Base-by-base conservation (phyloP, 108 stramenopile genomes). In the Bacterosira constricta region DNA sequence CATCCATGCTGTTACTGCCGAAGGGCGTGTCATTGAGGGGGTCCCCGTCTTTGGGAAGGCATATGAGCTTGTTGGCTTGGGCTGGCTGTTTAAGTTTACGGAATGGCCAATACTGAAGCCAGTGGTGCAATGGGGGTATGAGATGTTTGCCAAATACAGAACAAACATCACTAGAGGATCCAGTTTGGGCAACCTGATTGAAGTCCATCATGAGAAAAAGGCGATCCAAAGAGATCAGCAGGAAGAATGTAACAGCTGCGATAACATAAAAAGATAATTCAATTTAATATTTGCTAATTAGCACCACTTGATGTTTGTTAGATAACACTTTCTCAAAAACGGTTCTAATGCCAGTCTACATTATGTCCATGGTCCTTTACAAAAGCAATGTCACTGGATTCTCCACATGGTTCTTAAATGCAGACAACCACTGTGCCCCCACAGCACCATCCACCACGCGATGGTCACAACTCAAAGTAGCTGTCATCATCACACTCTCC, bases 361-460 rank as follows among this genome's bases (percentile, higher is more conserved):
- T n/a, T n/a, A n/a, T n/a, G n/a, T 38, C 25, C 13, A 53, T 27
- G 55, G 35, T 21, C 20, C 51, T 66, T 66, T 66, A 79, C 77
- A 79, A 62, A 41, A 79, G 70, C 45, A 79, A 60, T 18, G 80
- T 80, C 62, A 90, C 83, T 25, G 99, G 99, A 71, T 96, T 84
- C 81, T 94, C 93, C 27, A 98, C 89, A 76, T 93, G 84, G 25
- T 80, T 82, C 79, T 92, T 92, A 79, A 99, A 98, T 47, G 97
- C 97, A 2, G 82, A 76, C 71, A 99, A 63, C 95, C 97, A 99
- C 69, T 96, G 83, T 27, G 98, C 96, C 32, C 97, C 97, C 5
- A 99, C 97, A 10, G 99, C 98, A 30, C 98, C 99, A 73, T 99
- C 99, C 29, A 99, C 96, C 30, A 98, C 97, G 20, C 99, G 92